Evolutionary conservation across 2,329 filamentous ascomycete species (phyloP).

Genomic region (Monosporascus sp.): DNA sequence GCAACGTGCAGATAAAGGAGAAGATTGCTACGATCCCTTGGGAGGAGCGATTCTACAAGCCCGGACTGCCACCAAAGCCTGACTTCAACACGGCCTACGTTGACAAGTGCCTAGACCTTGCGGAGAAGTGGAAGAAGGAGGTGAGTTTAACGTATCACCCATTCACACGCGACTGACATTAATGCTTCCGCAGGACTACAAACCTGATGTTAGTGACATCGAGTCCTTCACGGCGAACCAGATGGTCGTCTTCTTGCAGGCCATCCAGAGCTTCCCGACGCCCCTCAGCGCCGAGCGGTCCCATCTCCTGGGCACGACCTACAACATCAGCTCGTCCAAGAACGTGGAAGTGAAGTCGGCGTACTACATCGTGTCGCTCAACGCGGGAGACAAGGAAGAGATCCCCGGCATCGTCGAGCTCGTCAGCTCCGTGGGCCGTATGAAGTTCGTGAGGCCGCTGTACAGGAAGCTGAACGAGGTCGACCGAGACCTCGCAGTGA

Average conservation of each 20-base stretch:
- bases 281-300: slow-evolving; percentile 62
- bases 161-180: slow-evolving; percentile 13
- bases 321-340: slow-evolving; percentile 66
- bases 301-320: slow-evolving; percentile 66
- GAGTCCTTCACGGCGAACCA: slow-evolving; percentile 77
- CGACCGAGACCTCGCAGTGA: slow-evolving; percentile 67
- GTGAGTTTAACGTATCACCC: slow-evolving; percentile 32
- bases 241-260: slow-evolving; percentile 83
- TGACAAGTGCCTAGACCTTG: slow-evolving; percentile 77
- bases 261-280: slow-evolving; percentile 61
- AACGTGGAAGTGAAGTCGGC: slow-evolving; percentile 84
- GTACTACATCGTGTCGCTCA: slow-evolving; percentile 75
- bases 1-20: slow-evolving; percentile 57
- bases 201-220: slow-evolving; percentile 65
- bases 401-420: slow-evolving; percentile 69
- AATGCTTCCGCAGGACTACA: slow-evolving; percentile 42
- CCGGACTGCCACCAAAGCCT: slow-evolving; percentile 85
- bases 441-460: slow-evolving; percentile 94
- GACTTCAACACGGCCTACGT: slow-evolving; percentile 85
- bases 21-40: slow-evolving; percentile 76
- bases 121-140: slow-evolving; percentile 70
- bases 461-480: slow-evolving; percentile 71
- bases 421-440: slow-evolving; percentile 77
- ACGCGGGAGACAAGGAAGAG: slow-evolving; percentile 62
- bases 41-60: slow-evolving; percentile 84